Conservation (phyloP, 768 basidiomycete species). For the Rhodotorula diobovata region DNA sequence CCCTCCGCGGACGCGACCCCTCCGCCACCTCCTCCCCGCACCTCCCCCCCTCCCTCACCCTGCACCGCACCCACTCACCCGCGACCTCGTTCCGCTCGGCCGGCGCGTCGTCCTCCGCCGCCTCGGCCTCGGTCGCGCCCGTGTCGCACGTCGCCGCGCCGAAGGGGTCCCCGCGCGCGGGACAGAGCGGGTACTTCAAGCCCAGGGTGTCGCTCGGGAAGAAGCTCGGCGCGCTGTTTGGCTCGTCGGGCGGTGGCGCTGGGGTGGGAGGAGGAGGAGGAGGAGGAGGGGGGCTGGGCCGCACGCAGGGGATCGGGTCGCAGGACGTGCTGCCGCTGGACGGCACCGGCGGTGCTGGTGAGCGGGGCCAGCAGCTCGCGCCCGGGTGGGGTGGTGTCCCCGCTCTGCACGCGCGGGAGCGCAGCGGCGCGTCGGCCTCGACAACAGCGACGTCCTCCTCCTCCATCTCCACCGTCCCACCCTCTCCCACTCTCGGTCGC, state of each 20-base stretch:
- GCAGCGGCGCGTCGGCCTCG: neutral
- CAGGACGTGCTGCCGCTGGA: neutral
- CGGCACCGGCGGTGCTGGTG: too few species aligned
- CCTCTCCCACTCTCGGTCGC: neutral
- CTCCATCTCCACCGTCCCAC: neutral
- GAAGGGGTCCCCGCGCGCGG: neutral
- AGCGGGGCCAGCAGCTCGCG: too few species aligned
- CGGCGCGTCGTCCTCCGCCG: neutral
- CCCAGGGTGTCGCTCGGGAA: constrained; percentile 12
- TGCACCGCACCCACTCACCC: neutral
- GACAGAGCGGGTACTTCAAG: neutral
- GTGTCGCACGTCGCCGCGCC: constrained; percentile 9
- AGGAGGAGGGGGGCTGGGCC: too few species aligned
- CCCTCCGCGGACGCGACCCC: too few species aligned
- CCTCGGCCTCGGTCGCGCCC: neutral
- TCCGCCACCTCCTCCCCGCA: too few species aligned
- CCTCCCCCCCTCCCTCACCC: neutral
- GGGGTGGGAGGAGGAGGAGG: too few species aligned
- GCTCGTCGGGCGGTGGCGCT: neutral
- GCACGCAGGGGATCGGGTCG: neutral
- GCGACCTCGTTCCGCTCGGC: constrained; percentile 6
- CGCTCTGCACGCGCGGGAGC: neutral
- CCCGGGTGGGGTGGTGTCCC: too few species aligned
- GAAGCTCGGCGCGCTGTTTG: constrained; percentile 10
- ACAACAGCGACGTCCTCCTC: too few species aligned